A percentile compares a stretch with the other conserved stretches of the same genome.
phyloP scores from a whole-genome alignment of 1,139 yeast genomes.

The Yamadazyma atmosphaerica region DNA sequence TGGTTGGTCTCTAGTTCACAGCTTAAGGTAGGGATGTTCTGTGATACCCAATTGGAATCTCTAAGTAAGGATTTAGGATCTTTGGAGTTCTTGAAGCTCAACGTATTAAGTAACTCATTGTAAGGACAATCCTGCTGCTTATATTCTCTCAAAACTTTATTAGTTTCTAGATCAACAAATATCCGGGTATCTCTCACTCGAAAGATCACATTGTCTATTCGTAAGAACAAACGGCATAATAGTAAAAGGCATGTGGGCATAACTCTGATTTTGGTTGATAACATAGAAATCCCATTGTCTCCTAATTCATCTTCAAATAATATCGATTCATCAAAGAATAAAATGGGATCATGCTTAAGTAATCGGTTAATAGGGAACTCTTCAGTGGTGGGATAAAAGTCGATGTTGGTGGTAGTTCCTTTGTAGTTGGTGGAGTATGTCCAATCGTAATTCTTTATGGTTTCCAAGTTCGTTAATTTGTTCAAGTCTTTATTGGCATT shows the following conservation, averaged over 20 bases:
- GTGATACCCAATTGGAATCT: slow-evolving; percentile 81
- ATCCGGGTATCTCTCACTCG: slow-evolving; percentile 83
- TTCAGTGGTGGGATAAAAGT: slow-evolving; percentile 23
- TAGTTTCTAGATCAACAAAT: slow-evolving; percentile 72
- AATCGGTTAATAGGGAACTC: slow-evolving; percentile 70
- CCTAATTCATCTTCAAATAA: slow-evolving; percentile 94
- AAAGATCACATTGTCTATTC: slow-evolving; percentile 88
- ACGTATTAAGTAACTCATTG: slow-evolving; percentile 48
- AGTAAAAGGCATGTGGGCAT: slow-evolving; percentile 81
- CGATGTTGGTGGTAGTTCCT: slow-evolving; percentile 48
- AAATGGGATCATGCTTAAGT: slow-evolving; percentile 76
- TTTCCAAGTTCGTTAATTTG: slow-evolving; percentile 42
- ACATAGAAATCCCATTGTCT: slow-evolving; percentile 86
- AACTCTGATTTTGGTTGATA: slow-evolving; percentile 79
- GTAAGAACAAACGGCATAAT: slow-evolving; percentile 72
- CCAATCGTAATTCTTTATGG: slow-evolving; percentile 87
- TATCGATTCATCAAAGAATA: slow-evolving; percentile 85
- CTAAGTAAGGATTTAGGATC: slow-evolving; percentile 80
- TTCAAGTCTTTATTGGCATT: slow-evolving; percentile 30
- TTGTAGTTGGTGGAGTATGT: slow-evolving; percentile 81
- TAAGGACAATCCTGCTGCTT: slow-evolving; percentile 72
- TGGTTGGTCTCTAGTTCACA: slow-evolving; percentile 12
- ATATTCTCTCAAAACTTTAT: slow-evolving; percentile 71
- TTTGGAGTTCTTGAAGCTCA: slow-evolving; percentile 37
- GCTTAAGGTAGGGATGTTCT: slow-evolving; percentile 49